phyloP scores from a whole-genome alignment of 2,329 filamentous ascomycete species.

The Huntiella bhutanensis region DNA sequence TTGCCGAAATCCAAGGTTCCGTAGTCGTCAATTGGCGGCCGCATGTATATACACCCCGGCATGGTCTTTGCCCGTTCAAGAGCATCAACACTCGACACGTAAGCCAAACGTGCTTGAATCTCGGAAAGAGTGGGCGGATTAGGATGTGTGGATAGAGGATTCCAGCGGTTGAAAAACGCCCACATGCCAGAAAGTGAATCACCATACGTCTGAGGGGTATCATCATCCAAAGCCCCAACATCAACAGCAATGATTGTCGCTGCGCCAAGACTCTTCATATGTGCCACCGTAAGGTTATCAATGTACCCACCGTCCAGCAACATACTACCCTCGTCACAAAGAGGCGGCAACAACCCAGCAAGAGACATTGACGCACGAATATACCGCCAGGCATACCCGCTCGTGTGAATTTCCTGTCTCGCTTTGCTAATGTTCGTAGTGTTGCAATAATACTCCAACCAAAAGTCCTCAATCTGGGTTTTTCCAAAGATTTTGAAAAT shows the following conservation, averaged over 20 bases:
- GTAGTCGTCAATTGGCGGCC: conserved; percentile 81
- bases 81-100: conserved; percentile 87
- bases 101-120: conserved; percentile 86
- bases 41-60: conserved; percentile 87
- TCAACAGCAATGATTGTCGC: conserved; percentile 93
- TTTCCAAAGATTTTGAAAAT: conserved; percentile 98
- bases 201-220: conserved; percentile 79
- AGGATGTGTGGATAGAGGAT: conserved; percentile 70
- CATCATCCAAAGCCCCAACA: conserved; percentile 80
- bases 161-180: conserved; percentile 92
- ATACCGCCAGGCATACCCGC: conserved; percentile 94
- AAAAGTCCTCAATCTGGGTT: conserved; percentile 95
- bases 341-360: conserved; percentile 74
- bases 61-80: conserved; percentile 83
- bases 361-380: conserved; percentile 93
- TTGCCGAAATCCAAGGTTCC: conserved; percentile 92
- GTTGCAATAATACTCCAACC: conserved; percentile 98
- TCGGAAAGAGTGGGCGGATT: conserved; percentile 91
- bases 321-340: conserved; percentile 96
- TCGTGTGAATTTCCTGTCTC: conserved; percentile 79
- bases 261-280: conserved; percentile 89
- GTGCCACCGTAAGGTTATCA: conserved; percentile 87
- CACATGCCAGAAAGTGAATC: conserved; percentile 90
- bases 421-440: conserved; percentile 97
- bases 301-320: conserved; percentile 90